Conservation (phyloP, 306 rosid genomes). For the Citrullus amarus region DNA sequence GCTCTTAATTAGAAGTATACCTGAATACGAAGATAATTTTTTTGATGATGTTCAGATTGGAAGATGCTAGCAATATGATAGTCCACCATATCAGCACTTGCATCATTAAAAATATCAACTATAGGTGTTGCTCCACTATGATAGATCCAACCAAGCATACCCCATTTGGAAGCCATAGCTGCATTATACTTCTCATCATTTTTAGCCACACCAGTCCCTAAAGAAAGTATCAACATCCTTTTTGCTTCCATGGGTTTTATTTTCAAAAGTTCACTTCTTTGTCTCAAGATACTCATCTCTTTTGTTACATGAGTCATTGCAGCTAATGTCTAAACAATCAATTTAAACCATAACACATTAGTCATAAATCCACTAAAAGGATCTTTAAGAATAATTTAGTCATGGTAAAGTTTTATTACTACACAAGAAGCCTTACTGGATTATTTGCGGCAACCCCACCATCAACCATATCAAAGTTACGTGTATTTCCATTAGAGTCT, state of each 20-base stretch:
- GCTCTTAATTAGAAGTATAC: not conserved
- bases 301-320: not conserved
- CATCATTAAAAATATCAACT: not conserved
- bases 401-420: too few species aligned
- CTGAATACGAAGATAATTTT: not conserved
- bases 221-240: not conserved
- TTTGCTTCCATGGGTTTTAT: not conserved
- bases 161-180: not conserved
- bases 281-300: not conserved
- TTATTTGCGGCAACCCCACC: not conserved
- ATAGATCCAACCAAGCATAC: not conserved
- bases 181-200: not conserved
- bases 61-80: not conserved
- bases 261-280: not conserved
- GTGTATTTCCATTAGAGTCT: not conserved
- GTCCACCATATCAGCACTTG: not conserved
- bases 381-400: too few species aligned
- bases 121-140: not conserved
- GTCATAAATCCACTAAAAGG: too few species aligned
- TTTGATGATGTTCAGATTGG: not conserved
- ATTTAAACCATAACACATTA: not conserved
- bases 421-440: not conserved
- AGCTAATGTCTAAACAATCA: not conserved
- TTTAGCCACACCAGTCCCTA: not conserved
- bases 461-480: not conserved